Conservation (phyloP, 768 basidiomycete genomes). For the Amanita phalloides region DNA sequence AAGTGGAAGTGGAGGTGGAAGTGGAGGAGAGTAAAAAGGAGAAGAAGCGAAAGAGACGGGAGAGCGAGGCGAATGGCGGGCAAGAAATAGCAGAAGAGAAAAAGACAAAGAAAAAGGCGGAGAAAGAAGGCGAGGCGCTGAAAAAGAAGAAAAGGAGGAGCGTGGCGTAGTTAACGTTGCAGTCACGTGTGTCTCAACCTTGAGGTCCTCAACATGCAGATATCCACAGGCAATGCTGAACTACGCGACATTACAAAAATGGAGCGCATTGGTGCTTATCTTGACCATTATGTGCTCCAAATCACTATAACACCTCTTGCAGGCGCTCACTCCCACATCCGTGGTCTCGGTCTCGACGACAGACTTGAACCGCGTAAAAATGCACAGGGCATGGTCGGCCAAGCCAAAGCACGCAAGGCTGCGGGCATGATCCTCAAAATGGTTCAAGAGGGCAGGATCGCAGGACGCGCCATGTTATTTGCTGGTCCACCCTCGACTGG, state of each 20-base stretch:
- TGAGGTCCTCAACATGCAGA: constrained; percentile 43
- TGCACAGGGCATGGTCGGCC: constrained; percentile 95
- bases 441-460: constrained; percentile 94
- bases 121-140: constrained; percentile 14
- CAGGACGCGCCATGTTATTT: constrained; percentile 92
- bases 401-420: constrained; percentile 91
- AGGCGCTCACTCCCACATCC: constrained; percentile 94
- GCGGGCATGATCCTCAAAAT: constrained; percentile 97
- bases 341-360: constrained; percentile 88
- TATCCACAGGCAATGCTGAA: constrained; percentile 68
- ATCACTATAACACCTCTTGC: constrained; percentile 5
- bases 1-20: constrained; percentile 11
- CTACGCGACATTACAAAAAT: constrained; percentile 84
- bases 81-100: constrained; percentile 71
- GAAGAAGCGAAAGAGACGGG: constrained; percentile 78
- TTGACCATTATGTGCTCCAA: not conserved
- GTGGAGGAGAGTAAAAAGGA: constrained; percentile 19
- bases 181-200: not conserved
- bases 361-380: constrained; percentile 81
- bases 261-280: constrained; percentile 67
- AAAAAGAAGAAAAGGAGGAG: constrained; percentile 42
- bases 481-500: constrained; percentile 96
- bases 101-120: constrained; percentile 40
- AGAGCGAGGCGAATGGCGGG: constrained; percentile 38
- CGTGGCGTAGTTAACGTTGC: no score